These are phyloP conservation scores for Euphorbia peplus DNA, from an alignment of 345 rosid genomes.

Conservation along the genomic window DNA sequence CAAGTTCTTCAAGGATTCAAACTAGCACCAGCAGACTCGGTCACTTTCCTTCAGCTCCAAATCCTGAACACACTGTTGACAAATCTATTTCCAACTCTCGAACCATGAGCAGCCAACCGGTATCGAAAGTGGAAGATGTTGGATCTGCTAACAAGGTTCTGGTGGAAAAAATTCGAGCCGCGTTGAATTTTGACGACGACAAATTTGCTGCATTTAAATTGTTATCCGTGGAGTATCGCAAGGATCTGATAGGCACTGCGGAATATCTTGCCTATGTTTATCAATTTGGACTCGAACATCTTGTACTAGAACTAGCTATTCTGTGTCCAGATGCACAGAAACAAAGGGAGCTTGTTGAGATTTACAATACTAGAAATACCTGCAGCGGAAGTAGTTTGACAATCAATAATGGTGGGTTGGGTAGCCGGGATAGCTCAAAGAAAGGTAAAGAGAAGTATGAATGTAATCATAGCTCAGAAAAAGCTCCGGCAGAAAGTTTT, in stretches of 20 bases:
- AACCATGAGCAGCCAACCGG: not conserved
- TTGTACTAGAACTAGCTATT: constrained; percentile 24
- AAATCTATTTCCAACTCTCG: constrained; percentile 1
- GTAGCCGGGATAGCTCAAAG: constrained; percentile 6
- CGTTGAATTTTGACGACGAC: constrained; percentile 19
- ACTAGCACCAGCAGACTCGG: constrained; percentile 3
- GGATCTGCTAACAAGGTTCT: constrained; percentile 25
- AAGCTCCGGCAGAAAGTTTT: not conserved
- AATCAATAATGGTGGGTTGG: not conserved
- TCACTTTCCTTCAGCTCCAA: constrained; percentile 7
- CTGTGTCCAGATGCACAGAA: constrained; percentile 24
- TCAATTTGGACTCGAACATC: constrained; percentile 27
- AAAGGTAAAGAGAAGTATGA: constrained; percentile 26
- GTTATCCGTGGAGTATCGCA: constrained; percentile 18
- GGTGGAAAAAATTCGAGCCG: constrained; percentile 25
- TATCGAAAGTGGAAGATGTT: constrained; percentile 14
- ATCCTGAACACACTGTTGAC: not conserved
- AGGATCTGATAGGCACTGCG: constrained; percentile 13
- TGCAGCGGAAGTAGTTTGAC: constrained; percentile 1
- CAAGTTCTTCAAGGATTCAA: constrained; percentile 15
- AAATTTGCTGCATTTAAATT: constrained; percentile 23
- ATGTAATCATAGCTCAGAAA: constrained; percentile 4
- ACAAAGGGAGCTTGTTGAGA: constrained; percentile 28
- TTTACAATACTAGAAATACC: constrained; percentile 14
- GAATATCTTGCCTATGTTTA: constrained; percentile 26